Conservation (phyloP, 2,329 filamentous ascomycete genomes). For the Trichoderma aggressivum region DNA sequence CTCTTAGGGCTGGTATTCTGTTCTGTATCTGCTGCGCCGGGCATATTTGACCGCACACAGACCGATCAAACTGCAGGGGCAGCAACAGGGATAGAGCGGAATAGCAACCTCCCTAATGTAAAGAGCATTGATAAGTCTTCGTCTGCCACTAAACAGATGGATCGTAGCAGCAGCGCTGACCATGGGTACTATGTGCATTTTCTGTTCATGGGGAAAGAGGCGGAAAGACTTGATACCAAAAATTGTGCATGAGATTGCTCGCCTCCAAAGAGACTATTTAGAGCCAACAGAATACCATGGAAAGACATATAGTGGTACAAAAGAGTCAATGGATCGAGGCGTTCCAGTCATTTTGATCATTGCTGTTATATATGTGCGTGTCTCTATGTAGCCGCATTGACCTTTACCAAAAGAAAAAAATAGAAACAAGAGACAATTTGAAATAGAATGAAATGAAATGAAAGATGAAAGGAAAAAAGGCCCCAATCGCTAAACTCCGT, state of each 20-base stretch:
- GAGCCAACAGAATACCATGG: background rate
- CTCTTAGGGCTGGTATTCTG: background rate
- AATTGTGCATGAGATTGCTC: background rate
- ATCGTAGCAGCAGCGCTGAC: background rate
- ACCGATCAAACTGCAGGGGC: background rate
- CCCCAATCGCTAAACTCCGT: constrained; percentile 4
- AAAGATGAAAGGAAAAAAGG: background rate
- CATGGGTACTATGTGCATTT: background rate
- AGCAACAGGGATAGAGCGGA: background rate
- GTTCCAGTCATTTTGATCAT: background rate
- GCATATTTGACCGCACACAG: background rate
- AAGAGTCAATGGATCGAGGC: background rate
- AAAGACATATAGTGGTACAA: background rate
- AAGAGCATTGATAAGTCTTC: background rate
- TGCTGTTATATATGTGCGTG: background rate
- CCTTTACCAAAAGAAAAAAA: background rate
- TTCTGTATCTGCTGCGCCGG: background rate
- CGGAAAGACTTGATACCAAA: background rate
- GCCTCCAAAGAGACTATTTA: background rate
- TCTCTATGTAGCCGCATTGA: background rate
- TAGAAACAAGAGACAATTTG: background rate
- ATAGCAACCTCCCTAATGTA: background rate
- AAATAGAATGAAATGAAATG: background rate
- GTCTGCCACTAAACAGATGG: background rate
- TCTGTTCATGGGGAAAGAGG: background rate